phyloP scores from a whole-genome alignment of 2,329 filamentous ascomycete genomes.

The Emergomyces pasteurianus region DNA sequence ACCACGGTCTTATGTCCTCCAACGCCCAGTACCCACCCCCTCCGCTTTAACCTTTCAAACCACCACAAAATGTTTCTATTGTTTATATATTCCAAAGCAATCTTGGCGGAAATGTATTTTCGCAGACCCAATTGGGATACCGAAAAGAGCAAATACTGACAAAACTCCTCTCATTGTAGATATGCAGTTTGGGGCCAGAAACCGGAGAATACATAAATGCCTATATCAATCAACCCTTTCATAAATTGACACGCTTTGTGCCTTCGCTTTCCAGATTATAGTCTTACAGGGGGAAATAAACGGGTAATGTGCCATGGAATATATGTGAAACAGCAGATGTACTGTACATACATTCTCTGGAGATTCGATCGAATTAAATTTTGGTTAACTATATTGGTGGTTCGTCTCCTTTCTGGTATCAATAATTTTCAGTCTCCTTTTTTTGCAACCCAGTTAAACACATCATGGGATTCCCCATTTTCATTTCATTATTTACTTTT shows the following conservation, averaged over 20 bases:
- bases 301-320: no score
- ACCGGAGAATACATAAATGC: neutral
- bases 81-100: neutral
- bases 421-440: neutral
- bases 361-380: neutral
- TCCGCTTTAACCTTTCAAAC: neutral
- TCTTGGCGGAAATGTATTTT: neutral
- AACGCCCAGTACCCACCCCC: no score
- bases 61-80: neutral
- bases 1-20: neutral
- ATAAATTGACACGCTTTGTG: neutral
- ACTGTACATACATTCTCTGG: neutral
- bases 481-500: no score
- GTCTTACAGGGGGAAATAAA: neutral
- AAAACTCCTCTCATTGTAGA: neutral
- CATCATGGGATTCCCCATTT: neutral
- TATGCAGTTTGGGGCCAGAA: constrained; percentile 9
- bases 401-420: neutral
- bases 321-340: no score
- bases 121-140: neutral
- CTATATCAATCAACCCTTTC: neutral
- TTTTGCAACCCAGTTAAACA: neutral
- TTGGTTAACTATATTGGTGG: neutral
- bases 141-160: neutral
- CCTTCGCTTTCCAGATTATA: neutral